A percentile compares a stretch with the other conserved stretches of the same genome.
These are phyloP conservation scores for Nicotiana undulata DNA, from an alignment of 257 asterid species.

Conservation along the genomic window DNA sequence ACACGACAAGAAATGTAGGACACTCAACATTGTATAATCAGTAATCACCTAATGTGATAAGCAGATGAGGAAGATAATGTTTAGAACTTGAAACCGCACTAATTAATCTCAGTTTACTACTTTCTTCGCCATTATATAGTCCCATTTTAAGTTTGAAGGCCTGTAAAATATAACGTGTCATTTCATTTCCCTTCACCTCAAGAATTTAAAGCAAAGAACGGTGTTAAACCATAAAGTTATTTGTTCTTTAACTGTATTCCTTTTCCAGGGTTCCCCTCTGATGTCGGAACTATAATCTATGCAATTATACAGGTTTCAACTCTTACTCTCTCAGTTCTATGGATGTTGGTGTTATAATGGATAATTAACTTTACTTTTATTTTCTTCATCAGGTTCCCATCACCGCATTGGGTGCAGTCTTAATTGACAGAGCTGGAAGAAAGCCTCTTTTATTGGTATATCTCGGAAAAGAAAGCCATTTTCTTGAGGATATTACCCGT, in stretches of 20 bases:
- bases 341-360: neutral
- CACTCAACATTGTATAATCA: neutral
- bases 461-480: neutral
- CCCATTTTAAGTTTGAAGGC: neutral
- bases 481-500: neutral
- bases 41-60: neutral
- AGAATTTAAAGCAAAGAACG: neutral
- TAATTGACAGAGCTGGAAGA: constrained; percentile 78
- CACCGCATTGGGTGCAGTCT: constrained; percentile 65
- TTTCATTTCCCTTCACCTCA: neutral
- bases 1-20: neutral
- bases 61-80: neutral
- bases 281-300: constrained; percentile 69
- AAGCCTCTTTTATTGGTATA: constrained; percentile 83
- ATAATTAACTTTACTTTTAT: neutral
- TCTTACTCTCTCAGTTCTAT: constrained; percentile 6
- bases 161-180: neutral
- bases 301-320: constrained; percentile 71
- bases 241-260: neutral
- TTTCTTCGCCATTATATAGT: neutral
- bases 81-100: neutral
- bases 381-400: constrained; percentile 45
- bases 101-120: neutral
- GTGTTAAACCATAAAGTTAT: neutral
- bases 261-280: constrained; percentile 68